A percentile compares a stretch with the other conserved stretches of the same genome.
Conservation (phyloP, 495 filamentous ascomycete species). For the Daldinia vernicosa region DNA sequence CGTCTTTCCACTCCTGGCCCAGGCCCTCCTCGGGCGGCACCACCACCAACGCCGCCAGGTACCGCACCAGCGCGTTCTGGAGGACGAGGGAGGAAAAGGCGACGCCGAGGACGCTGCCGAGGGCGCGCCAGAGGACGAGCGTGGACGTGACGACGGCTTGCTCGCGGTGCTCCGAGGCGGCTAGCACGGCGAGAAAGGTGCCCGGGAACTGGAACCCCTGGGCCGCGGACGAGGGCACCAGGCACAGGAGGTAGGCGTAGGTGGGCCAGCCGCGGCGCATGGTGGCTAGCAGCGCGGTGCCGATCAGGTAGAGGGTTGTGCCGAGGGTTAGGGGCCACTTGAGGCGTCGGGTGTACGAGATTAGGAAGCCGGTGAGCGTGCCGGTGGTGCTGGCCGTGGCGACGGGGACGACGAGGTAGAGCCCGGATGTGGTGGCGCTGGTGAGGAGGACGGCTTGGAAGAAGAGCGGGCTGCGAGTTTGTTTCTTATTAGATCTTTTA, state of each 20-base stretch:
- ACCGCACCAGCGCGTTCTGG: constrained; percentile 72
- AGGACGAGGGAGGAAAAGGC: constrained; percentile 75
- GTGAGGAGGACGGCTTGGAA: constrained; percentile 83
- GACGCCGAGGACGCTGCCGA: constrained; percentile 77
- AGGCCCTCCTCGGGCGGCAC: constrained; percentile 53
- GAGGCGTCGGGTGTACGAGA: constrained; percentile 70
- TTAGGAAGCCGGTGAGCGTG: constrained; percentile 73
- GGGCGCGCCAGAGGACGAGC: constrained; percentile 70
- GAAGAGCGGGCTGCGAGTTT: constrained; percentile 65
- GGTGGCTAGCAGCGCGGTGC: constrained; percentile 58
- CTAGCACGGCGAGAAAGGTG: constrained; percentile 73
- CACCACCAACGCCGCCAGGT: constrained; percentile 65
- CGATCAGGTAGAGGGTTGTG: constrained; percentile 62
- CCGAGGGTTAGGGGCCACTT: constrained; percentile 71
- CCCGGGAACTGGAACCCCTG: constrained; percentile 72
- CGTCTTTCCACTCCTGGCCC: constrained; percentile 41
- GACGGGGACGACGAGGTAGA: constrained; percentile 71
- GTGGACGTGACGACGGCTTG: constrained; percentile 81
- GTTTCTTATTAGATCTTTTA: constrained; percentile 12
- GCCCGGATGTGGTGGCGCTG: constrained; percentile 73
- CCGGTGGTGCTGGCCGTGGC: constrained; percentile 66
- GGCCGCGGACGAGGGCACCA: constrained; percentile 68
- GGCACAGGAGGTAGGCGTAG: constrained; percentile 67
- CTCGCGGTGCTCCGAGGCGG: constrained; percentile 71
- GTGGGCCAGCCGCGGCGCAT: constrained; percentile 64